Conservation (phyloP, 164 flowering plant species). For the Malania oleifera region DNA sequence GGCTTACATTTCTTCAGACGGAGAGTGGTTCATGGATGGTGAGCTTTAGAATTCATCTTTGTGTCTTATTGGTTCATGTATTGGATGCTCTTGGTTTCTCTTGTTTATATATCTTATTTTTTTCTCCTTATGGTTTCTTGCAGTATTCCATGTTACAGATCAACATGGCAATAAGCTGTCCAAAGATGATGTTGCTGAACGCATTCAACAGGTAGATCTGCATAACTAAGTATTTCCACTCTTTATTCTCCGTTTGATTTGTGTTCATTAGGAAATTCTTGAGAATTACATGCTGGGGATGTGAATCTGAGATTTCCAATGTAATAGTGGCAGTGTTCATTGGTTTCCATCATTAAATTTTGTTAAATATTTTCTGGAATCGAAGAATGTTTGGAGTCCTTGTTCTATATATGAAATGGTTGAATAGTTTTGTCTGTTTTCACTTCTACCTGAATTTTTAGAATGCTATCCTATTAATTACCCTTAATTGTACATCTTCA, state of each 20-base stretch:
- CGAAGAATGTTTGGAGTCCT: background rate
- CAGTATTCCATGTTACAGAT: conserved; percentile 88
- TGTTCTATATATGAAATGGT: background rate
- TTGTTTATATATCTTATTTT: conserved; percentile 4
- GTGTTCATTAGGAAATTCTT: background rate
- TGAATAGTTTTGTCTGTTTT: background rate
- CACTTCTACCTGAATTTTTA: too few relatives aligned
- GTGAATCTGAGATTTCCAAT: background rate
- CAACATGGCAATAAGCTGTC: conserved; percentile 65
- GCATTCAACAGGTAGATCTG: conserved; percentile 62
- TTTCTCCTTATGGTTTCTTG: conserved; percentile 10
- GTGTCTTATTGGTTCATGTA: background rate
- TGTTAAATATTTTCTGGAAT: too few relatives aligned
- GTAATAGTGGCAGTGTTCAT: background rate
- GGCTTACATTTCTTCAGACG: conserved; percentile 94
- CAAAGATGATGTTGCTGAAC: conserved; percentile 55
- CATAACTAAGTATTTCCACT: background rate
- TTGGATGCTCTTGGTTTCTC: background rate
- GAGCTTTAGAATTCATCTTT: conserved; percentile 9
- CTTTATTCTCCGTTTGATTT: conserved; percentile 6
- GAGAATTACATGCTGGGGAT: background rate
- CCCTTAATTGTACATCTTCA: too few relatives aligned
- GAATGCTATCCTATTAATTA: too few relatives aligned
- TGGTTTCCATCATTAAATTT: too few relatives aligned
- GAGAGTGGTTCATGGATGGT: conserved; percentile 99